These are phyloP conservation scores for Cladophialophora bantiana DNA, from an alignment of 2,329 filamentous ascomycete genomes.

Conservation along the genomic window DNA sequence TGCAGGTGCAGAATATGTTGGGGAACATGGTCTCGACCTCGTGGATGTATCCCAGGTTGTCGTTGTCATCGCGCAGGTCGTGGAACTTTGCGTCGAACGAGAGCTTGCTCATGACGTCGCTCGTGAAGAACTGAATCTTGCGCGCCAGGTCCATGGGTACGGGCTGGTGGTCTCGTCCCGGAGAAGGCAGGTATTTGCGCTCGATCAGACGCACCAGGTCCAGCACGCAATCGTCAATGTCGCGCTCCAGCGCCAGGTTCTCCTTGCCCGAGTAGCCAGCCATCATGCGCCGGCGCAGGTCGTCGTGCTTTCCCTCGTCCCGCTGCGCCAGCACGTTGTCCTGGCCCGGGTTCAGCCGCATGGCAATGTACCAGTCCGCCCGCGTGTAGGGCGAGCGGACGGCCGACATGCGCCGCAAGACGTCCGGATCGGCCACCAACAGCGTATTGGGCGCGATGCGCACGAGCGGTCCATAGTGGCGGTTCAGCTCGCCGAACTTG, in stretches of 20 bases:
- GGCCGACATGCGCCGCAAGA: constrained; percentile 33
- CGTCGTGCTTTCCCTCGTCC: constrained; percentile 31
- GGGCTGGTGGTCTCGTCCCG: no score
- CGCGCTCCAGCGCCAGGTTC: constrained; percentile 16
- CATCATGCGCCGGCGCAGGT: constrained; percentile 30
- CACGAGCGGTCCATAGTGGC: neutral
- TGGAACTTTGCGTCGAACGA: constrained; percentile 30
- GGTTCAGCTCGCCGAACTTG: no score
- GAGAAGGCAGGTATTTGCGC: constrained; percentile 3
- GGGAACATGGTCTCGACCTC: constrained; percentile 33
- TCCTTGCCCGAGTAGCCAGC: constrained; percentile 22
- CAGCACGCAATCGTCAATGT: constrained; percentile 21
- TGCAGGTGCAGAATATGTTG: constrained; percentile 30
- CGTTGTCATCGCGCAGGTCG: constrained; percentile 28
- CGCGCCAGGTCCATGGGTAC: constrained; percentile 9
- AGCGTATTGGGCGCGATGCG: constrained; percentile 13
- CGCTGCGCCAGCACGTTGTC: constrained; percentile 33
- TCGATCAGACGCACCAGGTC: constrained; percentile 10
- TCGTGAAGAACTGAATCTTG: constrained; percentile 34
- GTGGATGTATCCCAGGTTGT: constrained; percentile 33
- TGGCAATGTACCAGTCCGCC: constrained; percentile 32
- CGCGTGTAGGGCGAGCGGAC: constrained; percentile 32
- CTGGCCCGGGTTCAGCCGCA: constrained; percentile 28
- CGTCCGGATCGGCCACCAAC: constrained; percentile 22
- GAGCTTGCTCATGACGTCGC: constrained; percentile 32